Conservation (phyloP, 768 basidiomycete species). For the Steccherinum ochraceum region DNA sequence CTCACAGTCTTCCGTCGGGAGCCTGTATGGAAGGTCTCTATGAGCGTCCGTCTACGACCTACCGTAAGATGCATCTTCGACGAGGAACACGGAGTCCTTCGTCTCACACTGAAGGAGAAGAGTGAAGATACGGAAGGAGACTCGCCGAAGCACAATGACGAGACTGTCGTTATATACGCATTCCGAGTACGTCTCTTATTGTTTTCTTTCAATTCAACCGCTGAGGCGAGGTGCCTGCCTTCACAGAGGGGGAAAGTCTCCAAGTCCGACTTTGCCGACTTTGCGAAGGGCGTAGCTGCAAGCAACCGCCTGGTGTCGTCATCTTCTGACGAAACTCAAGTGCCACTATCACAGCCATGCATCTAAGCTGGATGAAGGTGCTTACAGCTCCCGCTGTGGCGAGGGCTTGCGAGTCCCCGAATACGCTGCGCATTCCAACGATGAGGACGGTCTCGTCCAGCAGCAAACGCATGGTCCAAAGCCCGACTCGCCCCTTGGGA, state of each 20-base stretch:
- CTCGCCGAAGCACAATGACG: constrained; percentile 16
- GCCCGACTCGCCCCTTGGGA: too few species aligned
- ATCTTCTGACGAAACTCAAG: neutral
- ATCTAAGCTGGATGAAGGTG: too few species aligned
- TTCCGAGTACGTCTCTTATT: constrained; percentile 41
- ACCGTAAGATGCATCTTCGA: constrained; percentile 55
- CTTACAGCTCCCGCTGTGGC: too few species aligned
- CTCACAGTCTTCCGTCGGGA: constrained; percentile 63
- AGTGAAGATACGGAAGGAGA: constrained; percentile 20
- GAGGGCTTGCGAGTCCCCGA: too few species aligned
- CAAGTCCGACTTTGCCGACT: constrained; percentile 18
- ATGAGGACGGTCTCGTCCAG: too few species aligned
- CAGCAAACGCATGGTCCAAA: too few species aligned
- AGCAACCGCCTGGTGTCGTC: constrained; percentile 1
- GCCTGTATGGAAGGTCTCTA: constrained; percentile 62
- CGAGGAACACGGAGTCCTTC: constrained; percentile 45
- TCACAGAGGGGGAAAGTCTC: constrained; percentile 20
- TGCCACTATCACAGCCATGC: too few species aligned
- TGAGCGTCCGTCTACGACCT: constrained; percentile 54
- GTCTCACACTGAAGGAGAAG: constrained; percentile 48
- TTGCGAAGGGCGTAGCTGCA: constrained; percentile 14
- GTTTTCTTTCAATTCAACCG: neutral
- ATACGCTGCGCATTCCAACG: too few species aligned
- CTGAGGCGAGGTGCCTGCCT: neutral
- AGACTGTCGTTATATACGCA: constrained; percentile 55